These are phyloP conservation scores for Cyanidioschyzon merolae DNA, from an alignment of 23 red algal species.

Conservation along the genomic window DNA sequence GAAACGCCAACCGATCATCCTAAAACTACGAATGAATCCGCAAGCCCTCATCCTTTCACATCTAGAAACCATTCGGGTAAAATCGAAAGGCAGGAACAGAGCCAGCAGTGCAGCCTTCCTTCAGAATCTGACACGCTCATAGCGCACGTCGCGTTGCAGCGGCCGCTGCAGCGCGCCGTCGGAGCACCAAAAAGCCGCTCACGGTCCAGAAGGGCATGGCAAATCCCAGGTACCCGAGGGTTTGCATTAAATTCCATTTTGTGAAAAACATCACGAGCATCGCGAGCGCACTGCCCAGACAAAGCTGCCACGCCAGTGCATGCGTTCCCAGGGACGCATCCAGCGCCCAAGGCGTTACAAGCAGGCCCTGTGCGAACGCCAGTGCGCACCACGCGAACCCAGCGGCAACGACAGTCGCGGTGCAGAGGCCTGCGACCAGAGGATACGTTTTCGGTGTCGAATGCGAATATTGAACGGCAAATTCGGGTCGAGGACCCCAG, in stretches of 20 bases:
- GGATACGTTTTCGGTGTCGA: neutral
- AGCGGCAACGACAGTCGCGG: neutral
- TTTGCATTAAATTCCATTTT: conserved; percentile 10
- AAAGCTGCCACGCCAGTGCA: neutral
- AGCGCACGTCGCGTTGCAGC: too few relatives aligned
- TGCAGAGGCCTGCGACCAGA: neutral
- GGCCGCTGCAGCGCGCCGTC: too few relatives aligned
- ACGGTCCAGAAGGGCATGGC: neutral
- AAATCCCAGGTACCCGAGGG: neutral
- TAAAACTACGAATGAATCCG: too few relatives aligned
- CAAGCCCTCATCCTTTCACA: too few relatives aligned
- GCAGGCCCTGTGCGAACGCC: neutral
- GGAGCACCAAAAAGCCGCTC: neutral
- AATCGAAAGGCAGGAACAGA: too few relatives aligned
- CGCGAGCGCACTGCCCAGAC: neutral
- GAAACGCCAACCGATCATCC: too few relatives aligned
- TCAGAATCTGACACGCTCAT: too few relatives aligned
- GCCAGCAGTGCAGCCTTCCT: too few relatives aligned
- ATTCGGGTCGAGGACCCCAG: neutral
- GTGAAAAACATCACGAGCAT: neutral
- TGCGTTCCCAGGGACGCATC: neutral
- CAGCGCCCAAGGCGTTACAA: neutral
- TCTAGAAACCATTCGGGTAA: too few relatives aligned
- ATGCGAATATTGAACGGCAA: neutral
- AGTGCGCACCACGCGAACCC: neutral